Base-by-base conservation (phyloP, 495 filamentous ascomycete species). In the Chlorociboria aeruginascens region DNA sequence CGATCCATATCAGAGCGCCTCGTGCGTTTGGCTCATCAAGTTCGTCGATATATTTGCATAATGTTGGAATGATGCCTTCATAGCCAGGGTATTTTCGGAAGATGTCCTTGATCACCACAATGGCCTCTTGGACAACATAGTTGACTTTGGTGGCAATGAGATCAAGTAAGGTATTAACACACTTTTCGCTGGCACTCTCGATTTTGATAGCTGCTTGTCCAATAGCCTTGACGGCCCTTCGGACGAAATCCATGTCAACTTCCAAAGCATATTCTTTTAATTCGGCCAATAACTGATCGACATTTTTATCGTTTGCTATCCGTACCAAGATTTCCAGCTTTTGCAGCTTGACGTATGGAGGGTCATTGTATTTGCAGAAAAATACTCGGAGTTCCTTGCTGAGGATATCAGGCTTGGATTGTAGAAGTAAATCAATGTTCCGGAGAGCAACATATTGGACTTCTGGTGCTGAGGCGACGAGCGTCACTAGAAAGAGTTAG, bases 331-430 rank as follows among this genome's bases (percentile, higher is more conserved):
- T 97, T 59, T 98, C 92, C 39, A 98, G 79, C 52, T 98, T 98
- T 64, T 95, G 82, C 30, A 98, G 78, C 62, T 98, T 98, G 65
- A 98, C 83, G 59, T 98, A 98, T 12, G 86, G 88, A 1, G 92
- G 92, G 60, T 98, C 92, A 62, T 98, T 96, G 69, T 98, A 98
- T 69, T 98, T 98, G 81, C 92, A 98, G 69, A 97, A 98, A 70
- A 98, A 98, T 2, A 98, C 92, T 40, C 92, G 81, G 43, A 98
- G 81, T 65, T 98, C 92, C 63, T 97, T 97, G 68, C 85, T 92
- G 1, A 98, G 71, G 42, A 98, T 95, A 59, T 94, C 89, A 2
- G 92, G 89, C 55, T 95, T 86, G 54, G 94, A 89, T 64, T 98
- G 92, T 32, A 98, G 72, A 6, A 98, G 70, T 39, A 98, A 79